Conservation (phyloP, 352 stramenopile species). For the Phytopythium sindhum region DNA sequence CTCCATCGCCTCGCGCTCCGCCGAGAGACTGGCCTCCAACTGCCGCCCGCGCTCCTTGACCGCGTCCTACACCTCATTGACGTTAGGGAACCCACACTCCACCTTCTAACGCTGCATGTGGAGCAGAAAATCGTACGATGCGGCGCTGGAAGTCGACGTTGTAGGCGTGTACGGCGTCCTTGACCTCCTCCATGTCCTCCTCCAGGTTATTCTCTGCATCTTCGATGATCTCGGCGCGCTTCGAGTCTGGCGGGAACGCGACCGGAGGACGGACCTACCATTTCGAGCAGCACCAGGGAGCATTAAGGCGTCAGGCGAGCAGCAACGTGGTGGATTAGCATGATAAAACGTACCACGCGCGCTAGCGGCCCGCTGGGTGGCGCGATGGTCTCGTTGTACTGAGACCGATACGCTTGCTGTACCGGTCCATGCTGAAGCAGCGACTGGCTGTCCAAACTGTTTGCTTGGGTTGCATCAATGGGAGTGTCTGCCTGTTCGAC, state of each 20-base stretch:
- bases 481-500: background rate
- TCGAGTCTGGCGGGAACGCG: constrained; percentile 70
- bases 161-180: constrained; percentile 72
- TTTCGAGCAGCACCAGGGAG: no score
- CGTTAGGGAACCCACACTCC: background rate
- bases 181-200: constrained; percentile 79
- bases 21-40: constrained; percentile 44
- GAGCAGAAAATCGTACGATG: constrained; percentile 39
- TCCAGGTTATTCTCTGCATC: constrained; percentile 70
- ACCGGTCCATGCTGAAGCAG: constrained; percentile 2
- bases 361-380: constrained; percentile 33
- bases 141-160: constrained; percentile 83
- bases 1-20: constrained; percentile 62
- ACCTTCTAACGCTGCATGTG: background rate
- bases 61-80: constrained; percentile 35
- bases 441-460: background rate
- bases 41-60: constrained; percentile 58
- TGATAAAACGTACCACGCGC: constrained; percentile 21
- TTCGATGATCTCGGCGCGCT: constrained; percentile 69
- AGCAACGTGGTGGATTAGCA: background rate
- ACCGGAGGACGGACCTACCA: constrained; percentile 52
- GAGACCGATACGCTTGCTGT: constrained; percentile 39
- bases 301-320: background rate
- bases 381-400: constrained; percentile 58
- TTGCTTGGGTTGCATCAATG: background rate